These are phyloP conservation scores for Phytophthora brassicae DNA, from an alignment of 352 stramenopile species.

Conservation along the genomic window DNA sequence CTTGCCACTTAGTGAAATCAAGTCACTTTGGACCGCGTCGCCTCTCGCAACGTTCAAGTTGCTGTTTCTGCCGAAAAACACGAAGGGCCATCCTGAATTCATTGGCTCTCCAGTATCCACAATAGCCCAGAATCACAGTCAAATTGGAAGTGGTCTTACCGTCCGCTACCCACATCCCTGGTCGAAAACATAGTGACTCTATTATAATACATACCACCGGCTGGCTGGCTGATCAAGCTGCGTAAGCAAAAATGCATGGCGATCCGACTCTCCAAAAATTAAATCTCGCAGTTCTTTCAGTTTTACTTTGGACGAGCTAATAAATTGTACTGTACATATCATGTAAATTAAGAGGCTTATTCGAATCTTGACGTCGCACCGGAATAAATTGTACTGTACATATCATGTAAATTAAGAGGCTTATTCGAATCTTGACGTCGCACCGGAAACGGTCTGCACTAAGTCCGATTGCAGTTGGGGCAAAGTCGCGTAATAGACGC, in stretches of 20 bases:
- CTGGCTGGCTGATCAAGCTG: constrained; percentile 20
- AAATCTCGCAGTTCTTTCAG: constrained; percentile 3
- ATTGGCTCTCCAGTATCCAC: background rate
- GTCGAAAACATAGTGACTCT: background rate
- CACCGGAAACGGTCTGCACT: constrained; percentile 14
- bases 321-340: background rate
- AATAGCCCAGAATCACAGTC: background rate
- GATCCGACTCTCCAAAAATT: constrained; percentile 17
- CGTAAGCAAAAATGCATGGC: constrained; percentile 2
- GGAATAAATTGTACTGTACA: background rate
- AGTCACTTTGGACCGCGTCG: background rate
- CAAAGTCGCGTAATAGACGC: constrained; percentile 15
- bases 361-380: constrained; percentile 23
- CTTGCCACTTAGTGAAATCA: constrained; percentile 9
- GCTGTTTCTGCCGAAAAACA: background rate
- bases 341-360: constrained; percentile 1
- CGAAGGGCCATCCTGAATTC: no score
- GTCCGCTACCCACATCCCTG: background rate
- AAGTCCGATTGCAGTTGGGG: constrained; percentile 15
- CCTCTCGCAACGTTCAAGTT: constrained; percentile 19
- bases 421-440: constrained; percentile 16
- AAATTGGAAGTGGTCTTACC: no score
- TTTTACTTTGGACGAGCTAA: no score
- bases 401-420: constrained; percentile 1
- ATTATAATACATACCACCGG: constrained; percentile 17